Evolutionary conservation across 2,329 filamentous ascomycete species (phyloP), one percentile per base, ranked within the genome.

Genomic region (Paraphoma chrysanthemicola): DNA sequence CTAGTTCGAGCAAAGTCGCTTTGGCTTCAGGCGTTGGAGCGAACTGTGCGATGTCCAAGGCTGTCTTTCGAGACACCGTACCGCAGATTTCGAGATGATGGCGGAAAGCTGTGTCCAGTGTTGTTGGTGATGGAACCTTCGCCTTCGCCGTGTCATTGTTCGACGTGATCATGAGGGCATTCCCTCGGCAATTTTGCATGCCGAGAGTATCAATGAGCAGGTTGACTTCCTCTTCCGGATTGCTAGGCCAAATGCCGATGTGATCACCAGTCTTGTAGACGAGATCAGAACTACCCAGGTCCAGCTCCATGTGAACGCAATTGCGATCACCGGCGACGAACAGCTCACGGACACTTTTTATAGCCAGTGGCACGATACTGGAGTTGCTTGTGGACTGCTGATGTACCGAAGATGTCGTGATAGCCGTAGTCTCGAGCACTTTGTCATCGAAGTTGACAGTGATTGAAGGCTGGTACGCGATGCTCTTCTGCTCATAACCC

Each of bases 21-120:
- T 72, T 77, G 0, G 76, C 70, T 5, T 64, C 55, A 1, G 60
- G 41, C 0, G 68, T 71, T 1, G 79, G 78, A 6, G 79, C 77
- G 58, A 81, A 82, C 28, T 76, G 71, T 1, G 74, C 69, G 2
- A 82, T 62, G 2, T 72, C 62, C 2, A 71, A 56, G 9, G 80
- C 63, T 4, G 70, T 74, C 44, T 81, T 78, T 47, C 79, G 69
- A 1, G 78, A 71, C 3, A 81, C 69, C 1, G 77, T 74, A 1
- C 69, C 78, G 56, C 78, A 73, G 57, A 83, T 79, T 51, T 84
- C 82, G 1, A 84, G 76, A 51, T 83, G 80, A 57, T 82, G 73
- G 5, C 74, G 69, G 59, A 83, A 77, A 3, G 80, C 71, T 0
- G 76, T 74, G 1, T 75, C 61, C 4, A 77, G 61, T 0, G 78